These are phyloP conservation scores for Gossypium australe DNA, from an alignment of 345 rosid genomes.

Conservation along the genomic window DNA sequence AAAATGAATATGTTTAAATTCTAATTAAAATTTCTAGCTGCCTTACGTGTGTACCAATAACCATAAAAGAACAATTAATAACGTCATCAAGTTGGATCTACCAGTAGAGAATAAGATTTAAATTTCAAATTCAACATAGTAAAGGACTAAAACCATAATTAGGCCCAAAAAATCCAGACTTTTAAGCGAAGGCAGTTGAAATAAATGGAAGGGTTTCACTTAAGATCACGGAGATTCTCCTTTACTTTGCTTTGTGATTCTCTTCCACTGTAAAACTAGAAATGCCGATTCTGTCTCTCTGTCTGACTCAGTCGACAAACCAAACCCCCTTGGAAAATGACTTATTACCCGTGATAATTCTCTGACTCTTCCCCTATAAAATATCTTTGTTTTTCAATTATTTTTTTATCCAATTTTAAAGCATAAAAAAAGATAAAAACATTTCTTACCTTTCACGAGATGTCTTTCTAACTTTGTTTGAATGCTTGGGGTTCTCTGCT, in stretches of 20 bases:
- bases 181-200: neutral
- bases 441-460: constrained; percentile 34
- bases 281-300: neutral
- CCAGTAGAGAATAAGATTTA: too few relatives aligned
- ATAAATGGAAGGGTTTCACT: neutral
- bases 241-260: neutral
- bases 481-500: constrained; percentile 4
- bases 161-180: neutral
- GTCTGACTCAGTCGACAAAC: constrained; percentile 10
- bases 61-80: too few relatives aligned
- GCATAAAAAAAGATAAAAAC: neutral
- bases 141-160: too few relatives aligned
- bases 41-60: too few relatives aligned
- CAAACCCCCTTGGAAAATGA: constrained; percentile 22
- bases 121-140: too few relatives aligned
- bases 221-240: neutral
- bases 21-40: too few relatives aligned
- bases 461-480: neutral
- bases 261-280: neutral
- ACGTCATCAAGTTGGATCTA: too few relatives aligned
- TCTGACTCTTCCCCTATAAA: constrained; percentile 15
- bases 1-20: too few relatives aligned
- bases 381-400: neutral
- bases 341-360: constrained; percentile 41
- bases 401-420: neutral